Evolutionary conservation across 148 eudicot genomes (phyloP), one percentile per base, ranked within the genome.

Genomic region (Fagopyrum esculentum): DNA sequence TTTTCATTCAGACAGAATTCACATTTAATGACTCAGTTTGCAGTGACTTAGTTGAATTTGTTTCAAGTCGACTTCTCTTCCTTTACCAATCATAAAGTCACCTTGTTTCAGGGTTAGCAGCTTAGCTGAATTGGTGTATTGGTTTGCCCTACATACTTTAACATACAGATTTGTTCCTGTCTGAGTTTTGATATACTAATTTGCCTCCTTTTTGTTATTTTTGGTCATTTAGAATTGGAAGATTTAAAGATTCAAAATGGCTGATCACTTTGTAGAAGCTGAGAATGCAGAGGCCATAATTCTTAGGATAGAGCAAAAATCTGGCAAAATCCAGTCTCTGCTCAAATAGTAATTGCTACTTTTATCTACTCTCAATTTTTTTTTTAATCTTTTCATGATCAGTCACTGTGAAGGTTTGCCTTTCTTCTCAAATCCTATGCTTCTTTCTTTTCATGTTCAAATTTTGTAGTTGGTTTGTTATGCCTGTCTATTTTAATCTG

Each of bases 201-300:
- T 22, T 59, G 64, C 26, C 30, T 8, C 40, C 40, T 0, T 35
- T 35, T 35, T 35, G 40, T 35, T 35, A 35, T 35, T 59, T 22
- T 6, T 19, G 15, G 15, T 16, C 45, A 63, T 11, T 63, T 10
- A 30, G 45, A 63, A 63, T 63, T 63, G 43, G 11, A 3, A 35
- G 69, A 6, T 29, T 40, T 35, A 46, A 61, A 43, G 71, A 40
- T 13, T 15, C 71, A 13, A 5, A 10, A 66, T 66, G 71, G 71
- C 71, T 40, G 71, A 66, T 66, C 88, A 84, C 47, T 83, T 75
- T 72, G 85, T 89, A 40, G 93, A 89, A 87, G 92, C 98, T 69
- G 95, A 91, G 78, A 85, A 93, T 79, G 95, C 95, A 77, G 98
- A 93, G 78, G 98, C 98, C 43, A 88, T 94, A 13, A 89, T 94